These are phyloP conservation scores for Oemleria cerasiformis DNA, from an alignment of 306 rosid species.

Conservation along the genomic window DNA sequence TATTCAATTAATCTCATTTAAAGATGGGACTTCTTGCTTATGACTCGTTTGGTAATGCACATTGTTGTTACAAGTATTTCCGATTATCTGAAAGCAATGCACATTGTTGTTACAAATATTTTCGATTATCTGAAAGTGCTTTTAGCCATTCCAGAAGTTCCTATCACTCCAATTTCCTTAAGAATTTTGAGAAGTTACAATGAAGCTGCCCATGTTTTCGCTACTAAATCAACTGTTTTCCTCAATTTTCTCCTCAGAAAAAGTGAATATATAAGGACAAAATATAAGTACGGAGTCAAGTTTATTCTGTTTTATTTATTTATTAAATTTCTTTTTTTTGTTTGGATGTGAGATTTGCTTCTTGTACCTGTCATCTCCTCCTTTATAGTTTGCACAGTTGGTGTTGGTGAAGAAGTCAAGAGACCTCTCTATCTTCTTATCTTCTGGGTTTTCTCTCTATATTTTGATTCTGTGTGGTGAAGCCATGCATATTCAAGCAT, in stretches of 20 bases:
- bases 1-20: background rate
- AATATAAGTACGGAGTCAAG: background rate
- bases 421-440: background rate
- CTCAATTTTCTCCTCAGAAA: constrained; percentile 1
- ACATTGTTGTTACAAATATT: too few species aligned
- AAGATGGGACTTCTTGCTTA: background rate
- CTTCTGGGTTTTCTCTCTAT: background rate
- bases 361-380: constrained; percentile 17
- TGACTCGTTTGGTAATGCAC: background rate
- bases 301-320: too few species aligned
- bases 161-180: too few species aligned
- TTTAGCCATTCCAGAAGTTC: too few species aligned
- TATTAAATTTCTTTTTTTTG: constrained; percentile 6
- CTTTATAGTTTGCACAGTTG: constrained; percentile 30
- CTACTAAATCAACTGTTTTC: background rate
- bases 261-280: background rate
- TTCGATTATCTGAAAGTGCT: too few species aligned
- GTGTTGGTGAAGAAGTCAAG: constrained; percentile 33
- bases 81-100: too few species aligned
- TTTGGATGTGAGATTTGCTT: constrained; percentile 20
- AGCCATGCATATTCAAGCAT: constrained; percentile 4
- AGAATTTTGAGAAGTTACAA: background rate
- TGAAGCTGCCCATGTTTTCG: background rate
- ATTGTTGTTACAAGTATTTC: too few species aligned
- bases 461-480: background rate